phyloP scores from a whole-genome alignment of 805 yeast species.

The Wickerhamomyces tratensis region DNA sequence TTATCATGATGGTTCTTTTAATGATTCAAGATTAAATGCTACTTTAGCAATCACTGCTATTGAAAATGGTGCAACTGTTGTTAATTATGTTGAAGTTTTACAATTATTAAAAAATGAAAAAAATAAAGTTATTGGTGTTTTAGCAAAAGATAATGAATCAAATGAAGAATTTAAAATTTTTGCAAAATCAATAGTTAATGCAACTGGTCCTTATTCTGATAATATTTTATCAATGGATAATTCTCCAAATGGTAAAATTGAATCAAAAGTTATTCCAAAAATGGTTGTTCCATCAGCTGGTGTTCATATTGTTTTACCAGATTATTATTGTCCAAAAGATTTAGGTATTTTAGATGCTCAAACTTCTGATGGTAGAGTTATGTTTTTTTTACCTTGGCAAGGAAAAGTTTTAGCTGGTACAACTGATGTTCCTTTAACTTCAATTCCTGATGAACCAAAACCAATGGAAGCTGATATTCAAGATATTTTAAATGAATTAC shows the following conservation, averaged over 20 bases:
- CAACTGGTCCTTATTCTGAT: conserved; percentile 93
- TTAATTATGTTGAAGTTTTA: conserved; percentile 78
- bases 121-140: conserved; percentile 63
- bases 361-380: conserved; percentile 91
- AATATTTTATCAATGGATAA: conserved; percentile 79
- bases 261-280: conserved; percentile 42
- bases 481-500: conserved; percentile 80
- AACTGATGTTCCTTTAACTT: conserved; percentile 78
- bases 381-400: conserved; percentile 97
- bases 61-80: conserved; percentile 79
- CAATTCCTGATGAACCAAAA: conserved; percentile 64
- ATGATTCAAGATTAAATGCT: conserved; percentile 85
- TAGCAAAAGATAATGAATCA: conserved; percentile 63
- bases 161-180: conserved; percentile 50
- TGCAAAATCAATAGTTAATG: conserved; percentile 75
- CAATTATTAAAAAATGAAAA: conserved; percentile 58
- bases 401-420: conserved; percentile 95
- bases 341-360: conserved; percentile 88
- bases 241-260: conserved; percentile 54
- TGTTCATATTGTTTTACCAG: conserved; percentile 87
- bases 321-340: conserved; percentile 79
- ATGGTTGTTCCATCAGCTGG: conserved; percentile 96
- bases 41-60: conserved; percentile 80
- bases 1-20: conserved; percentile 92
- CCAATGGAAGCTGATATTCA: conserved; percentile 85